A percentile compares a stretch with the other conserved stretches of the same genome.
Evolutionary conservation across 1,284 basidiomycete genomes (phyloP).

Genomic region (Peniophora sp.): DNA sequence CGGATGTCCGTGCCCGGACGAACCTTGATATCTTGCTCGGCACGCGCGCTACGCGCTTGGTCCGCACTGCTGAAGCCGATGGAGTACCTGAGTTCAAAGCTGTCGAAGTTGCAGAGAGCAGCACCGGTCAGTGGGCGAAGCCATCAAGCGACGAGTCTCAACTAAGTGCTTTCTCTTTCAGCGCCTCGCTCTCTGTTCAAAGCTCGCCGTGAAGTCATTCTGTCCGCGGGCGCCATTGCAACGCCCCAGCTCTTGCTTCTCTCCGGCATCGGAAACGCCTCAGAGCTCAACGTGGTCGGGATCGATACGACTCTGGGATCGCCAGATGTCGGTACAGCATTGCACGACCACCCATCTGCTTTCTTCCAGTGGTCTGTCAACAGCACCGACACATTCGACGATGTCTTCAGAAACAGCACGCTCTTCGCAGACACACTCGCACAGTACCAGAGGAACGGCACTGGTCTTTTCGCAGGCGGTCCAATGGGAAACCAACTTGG

Average conservation of each 20-base stretch:
- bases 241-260: slow-evolving; percentile 37
- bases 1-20: slow-evolving; percentile 17
- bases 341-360: slow-evolving; percentile 22
- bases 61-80: slow-evolving; percentile 16
- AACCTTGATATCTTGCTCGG: slow-evolving; percentile 36
- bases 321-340: slow-evolving; percentile 34
- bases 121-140: neutral
- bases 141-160: neutral
- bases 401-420: neutral
- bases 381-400: neutral
- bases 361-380: neutral
- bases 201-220: slow-evolving; percentile 27
- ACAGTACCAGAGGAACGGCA: slow-evolving; percentile 11
- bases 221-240: slow-evolving; percentile 33
- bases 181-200: slow-evolving; percentile 5
- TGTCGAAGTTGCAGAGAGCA: slow-evolving; percentile 19
- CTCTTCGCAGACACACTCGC: slow-evolving; percentile 8
- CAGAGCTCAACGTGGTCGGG: slow-evolving; percentile 18
- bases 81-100: slow-evolving; percentile 17
- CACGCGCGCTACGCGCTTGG: slow-evolving; percentile 28
- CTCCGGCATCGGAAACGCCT: slow-evolving; percentile 34
- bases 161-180: neutral
- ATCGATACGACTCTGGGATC: slow-evolving; percentile 19
- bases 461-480: slow-evolving; percentile 25
- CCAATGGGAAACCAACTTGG: slow-evolving; percentile 25